These are phyloP conservation scores for Naganishia cerealis DNA, from an alignment of 1,284 basidiomycete species.

Conservation along the genomic window DNA sequence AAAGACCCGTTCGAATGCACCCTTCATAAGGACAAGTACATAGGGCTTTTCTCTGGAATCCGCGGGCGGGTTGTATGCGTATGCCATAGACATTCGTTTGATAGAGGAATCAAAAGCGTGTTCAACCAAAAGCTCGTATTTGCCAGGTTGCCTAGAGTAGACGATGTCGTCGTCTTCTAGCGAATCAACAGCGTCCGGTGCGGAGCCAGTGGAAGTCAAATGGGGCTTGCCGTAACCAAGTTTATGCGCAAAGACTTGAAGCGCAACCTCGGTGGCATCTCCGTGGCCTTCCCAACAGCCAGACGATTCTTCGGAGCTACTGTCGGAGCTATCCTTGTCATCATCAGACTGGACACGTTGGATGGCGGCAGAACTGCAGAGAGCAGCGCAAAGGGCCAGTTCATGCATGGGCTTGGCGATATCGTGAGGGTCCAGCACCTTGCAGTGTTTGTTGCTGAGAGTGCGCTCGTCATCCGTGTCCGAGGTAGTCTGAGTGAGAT, in stretches of 20 bases:
- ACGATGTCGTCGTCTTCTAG: conserved; percentile 19
- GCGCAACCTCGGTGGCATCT: conserved; percentile 68
- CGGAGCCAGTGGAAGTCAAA: conserved; percentile 44
- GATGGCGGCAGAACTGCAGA: conserved; percentile 58
- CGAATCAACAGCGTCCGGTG: conserved; percentile 27
- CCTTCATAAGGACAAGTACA: conserved; percentile 59
- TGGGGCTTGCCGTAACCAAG: conserved; percentile 54
- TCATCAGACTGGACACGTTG: conserved; percentile 47
- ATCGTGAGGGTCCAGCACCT: conserved; percentile 39
- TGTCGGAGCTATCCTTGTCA: conserved; percentile 41
- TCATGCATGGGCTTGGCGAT: conserved; percentile 48
- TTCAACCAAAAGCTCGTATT: conserved; percentile 54
- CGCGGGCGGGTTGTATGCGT: conserved; percentile 40
- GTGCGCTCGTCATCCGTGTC: conserved; percentile 39
- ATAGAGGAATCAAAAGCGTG: conserved; percentile 65
- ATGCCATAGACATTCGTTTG: conserved; percentile 65
- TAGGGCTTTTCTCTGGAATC: conserved; percentile 36
- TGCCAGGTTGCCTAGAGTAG: conserved; percentile 37
- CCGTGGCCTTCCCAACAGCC: conserved; percentile 67
- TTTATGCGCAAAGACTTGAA: conserved; percentile 65
- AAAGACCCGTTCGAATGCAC: conserved; percentile 65
- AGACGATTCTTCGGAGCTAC: conserved; percentile 60
- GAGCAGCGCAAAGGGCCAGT: conserved; percentile 55
- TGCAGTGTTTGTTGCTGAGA: conserved; percentile 5
- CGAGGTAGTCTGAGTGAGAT: conserved; percentile 32